A percentile compares a stretch with the other conserved stretches of the same genome.
Conservation (phyloP, 2,329 filamentous ascomycete species). For the Claviceps digitariae region DNA sequence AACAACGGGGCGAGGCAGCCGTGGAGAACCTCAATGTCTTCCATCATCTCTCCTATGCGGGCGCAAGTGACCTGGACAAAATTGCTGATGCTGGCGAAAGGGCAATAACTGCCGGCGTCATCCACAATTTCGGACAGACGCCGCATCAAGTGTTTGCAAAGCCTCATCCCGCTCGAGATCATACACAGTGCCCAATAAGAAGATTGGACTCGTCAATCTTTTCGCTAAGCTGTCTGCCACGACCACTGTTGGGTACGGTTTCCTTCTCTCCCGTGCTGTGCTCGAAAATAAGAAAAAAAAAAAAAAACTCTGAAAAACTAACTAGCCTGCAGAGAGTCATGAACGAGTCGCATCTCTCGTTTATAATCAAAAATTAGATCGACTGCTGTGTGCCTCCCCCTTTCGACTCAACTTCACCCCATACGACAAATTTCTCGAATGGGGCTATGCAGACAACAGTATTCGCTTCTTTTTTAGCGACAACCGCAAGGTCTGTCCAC, state of each 20-base stretch:
- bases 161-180: conserved; percentile 65
- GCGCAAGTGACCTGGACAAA: conserved; percentile 80
- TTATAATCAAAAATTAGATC: conserved; percentile 67
- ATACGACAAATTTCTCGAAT: conserved; percentile 87
- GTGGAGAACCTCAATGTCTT: conserved; percentile 90
- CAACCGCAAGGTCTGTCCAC: conserved; percentile 49
- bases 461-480: conserved; percentile 83
- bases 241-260: conserved; percentile 54
- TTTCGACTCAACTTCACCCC: conserved; percentile 82
- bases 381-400: conserved; percentile 68
- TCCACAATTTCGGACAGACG: conserved; percentile 97
- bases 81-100: conserved; percentile 83
- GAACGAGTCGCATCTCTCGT: conserved; percentile 70
- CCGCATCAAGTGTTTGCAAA: conserved; percentile 86
- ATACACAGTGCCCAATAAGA: conserved; percentile 47
- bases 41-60: conserved; percentile 88
- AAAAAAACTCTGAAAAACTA: background rate
- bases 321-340: conserved; percentile 37
- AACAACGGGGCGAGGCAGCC: conserved; percentile 86
- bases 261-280: background rate
- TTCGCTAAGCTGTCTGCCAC: conserved; percentile 62
- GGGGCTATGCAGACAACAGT: conserved; percentile 89
- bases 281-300: background rate
- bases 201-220: conserved; percentile 69
- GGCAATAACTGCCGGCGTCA: conserved; percentile 82